phyloP scores from a whole-genome alignment of 805 yeast genomes.

The Ogataea nonfermentans region DNA sequence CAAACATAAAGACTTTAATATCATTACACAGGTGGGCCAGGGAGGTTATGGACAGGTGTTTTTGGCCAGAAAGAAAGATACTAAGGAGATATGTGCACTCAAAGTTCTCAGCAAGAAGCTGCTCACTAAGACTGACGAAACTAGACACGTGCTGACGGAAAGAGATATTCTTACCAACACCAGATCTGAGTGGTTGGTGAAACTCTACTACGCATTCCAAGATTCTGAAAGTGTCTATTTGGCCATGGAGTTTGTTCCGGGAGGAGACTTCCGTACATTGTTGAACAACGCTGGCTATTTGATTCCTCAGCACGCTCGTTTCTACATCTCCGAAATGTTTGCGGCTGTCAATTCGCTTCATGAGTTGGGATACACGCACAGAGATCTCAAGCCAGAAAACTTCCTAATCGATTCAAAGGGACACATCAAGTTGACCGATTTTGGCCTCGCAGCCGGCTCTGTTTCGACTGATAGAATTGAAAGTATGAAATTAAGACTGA shows the following conservation, averaged over 20 bases:
- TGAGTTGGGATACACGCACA: conserved; percentile 91
- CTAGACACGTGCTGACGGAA: conserved; percentile 92
- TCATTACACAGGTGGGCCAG: conserved; percentile 98
- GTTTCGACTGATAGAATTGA: conserved; percentile 91
- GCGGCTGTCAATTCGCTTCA: conserved; percentile 91
- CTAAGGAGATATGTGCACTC: conserved; percentile 92
- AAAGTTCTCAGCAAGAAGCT: conserved; percentile 87
- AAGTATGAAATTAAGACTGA: conserved; percentile 73
- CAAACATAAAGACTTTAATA: conserved; percentile 91
- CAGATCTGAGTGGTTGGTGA: conserved; percentile 93
- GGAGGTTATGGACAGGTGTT: conserved; percentile 99
- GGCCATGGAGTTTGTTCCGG: conserved; percentile 99
- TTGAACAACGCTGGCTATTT: conserved; percentile 90
- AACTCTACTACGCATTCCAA: conserved; percentile 91
- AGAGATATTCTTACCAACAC: conserved; percentile 96
- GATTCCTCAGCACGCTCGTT: conserved; percentile 93
- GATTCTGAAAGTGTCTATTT: conserved; percentile 84
- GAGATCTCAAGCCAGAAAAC: conserved; percentile 95
- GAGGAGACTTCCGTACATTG: conserved; percentile 96
- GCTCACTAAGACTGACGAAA: conserved; percentile 86
- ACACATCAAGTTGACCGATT: conserved; percentile 91
- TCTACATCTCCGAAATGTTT: conserved; percentile 95
- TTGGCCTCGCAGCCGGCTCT: conserved; percentile 96
- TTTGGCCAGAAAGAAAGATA: conserved; percentile 88
- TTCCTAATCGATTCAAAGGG: conserved; percentile 87